phyloP scores from a whole-genome alignment of 352 stramenopile genomes.

The Pythium periplocum region DNA sequence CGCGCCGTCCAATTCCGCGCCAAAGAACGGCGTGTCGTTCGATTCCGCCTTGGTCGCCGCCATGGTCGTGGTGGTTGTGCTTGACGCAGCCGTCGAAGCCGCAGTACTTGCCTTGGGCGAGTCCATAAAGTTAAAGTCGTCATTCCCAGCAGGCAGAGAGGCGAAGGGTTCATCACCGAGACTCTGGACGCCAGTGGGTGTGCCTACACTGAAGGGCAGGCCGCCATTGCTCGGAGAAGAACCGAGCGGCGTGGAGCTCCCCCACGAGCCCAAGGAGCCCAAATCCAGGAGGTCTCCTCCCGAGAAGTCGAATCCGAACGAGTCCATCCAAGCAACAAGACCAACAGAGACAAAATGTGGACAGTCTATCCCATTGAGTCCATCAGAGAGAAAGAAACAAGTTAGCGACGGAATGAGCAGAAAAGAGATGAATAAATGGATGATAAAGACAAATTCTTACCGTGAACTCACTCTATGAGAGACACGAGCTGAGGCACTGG shows the following conservation, averaged over 20 bases:
- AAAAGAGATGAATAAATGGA: conserved; percentile 1
- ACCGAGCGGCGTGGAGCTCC: conserved; percentile 51
- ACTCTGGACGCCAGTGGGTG: conserved; percentile 76
- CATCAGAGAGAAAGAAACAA: not conserved
- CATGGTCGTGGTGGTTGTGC: conserved; percentile 11
- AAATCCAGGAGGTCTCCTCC: conserved; percentile 72
- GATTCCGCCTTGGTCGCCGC: conserved; percentile 5
- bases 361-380: not conserved
- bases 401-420: not conserved
- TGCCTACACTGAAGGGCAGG: conserved; percentile 81
- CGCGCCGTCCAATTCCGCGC: not conserved
- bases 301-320: conserved; percentile 80
- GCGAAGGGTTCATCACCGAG: conserved; percentile 74
- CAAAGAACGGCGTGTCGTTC: conserved; percentile 4
- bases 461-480: too few relatives aligned
- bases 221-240: conserved; percentile 57
- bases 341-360: not conserved
- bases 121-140: conserved; percentile 79
- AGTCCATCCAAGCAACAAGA: conserved; percentile 46
- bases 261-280: conserved; percentile 65
- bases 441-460: not conserved
- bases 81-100: not conserved
- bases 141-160: conserved; percentile 33
- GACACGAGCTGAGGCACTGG: too few relatives aligned
- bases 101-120: conserved; percentile 52